These are phyloP conservation scores for Aspergillus homomorphus DNA, from an alignment of 495 filamentous ascomycete species.

Conservation along the genomic window DNA sequence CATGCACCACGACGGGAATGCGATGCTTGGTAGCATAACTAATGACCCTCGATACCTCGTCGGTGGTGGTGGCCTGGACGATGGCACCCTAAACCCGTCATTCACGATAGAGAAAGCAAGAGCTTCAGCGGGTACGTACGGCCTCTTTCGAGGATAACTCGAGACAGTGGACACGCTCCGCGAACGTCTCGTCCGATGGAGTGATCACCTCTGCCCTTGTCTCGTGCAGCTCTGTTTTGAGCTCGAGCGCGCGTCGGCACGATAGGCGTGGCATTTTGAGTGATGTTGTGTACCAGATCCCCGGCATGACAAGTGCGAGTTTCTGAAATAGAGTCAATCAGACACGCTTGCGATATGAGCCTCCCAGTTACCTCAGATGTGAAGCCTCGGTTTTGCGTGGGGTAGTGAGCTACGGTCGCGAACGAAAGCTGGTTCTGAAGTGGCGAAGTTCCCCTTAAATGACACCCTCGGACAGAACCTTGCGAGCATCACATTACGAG, in stretches of 20 bases:
- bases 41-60: constrained; percentile 18
- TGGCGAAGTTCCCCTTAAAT: too few relatives aligned
- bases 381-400: too few relatives aligned
- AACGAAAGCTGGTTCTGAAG: too few relatives aligned
- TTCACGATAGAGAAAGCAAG: not conserved
- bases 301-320: too few relatives aligned
- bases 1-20: constrained; percentile 20
- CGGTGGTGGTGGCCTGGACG: constrained; percentile 16
- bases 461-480: too few relatives aligned
- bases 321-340: too few relatives aligned
- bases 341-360: too few relatives aligned
- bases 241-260: not conserved
- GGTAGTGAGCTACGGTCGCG: too few relatives aligned
- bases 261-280: not conserved
- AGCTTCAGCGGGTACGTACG: constrained; percentile 6
- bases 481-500: too few relatives aligned
- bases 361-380: too few relatives aligned
- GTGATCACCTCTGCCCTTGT: constrained; percentile 8
- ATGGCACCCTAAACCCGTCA: constrained; percentile 21
- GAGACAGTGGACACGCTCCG: constrained; percentile 19
- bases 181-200: constrained; percentile 15
- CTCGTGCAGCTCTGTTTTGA: constrained; percentile 9
- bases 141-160: constrained; percentile 18
- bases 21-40: constrained; percentile 16
- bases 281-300: too few relatives aligned